Evolutionary conservation across 495 filamentous ascomycete species (phyloP).

Genomic region (Xylaria longipes): DNA sequence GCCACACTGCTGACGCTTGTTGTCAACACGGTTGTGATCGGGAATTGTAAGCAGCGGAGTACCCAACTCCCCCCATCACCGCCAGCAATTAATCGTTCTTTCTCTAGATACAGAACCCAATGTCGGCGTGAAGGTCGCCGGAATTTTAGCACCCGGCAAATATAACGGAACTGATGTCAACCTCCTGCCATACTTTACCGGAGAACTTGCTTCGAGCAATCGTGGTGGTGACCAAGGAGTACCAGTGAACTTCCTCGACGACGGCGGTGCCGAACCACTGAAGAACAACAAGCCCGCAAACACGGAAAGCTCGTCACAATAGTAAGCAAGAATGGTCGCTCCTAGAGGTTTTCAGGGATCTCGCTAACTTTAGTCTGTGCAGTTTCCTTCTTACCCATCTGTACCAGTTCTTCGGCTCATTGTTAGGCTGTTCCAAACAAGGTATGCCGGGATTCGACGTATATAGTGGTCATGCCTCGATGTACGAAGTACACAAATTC

Average conservation of each 20-base stretch:
- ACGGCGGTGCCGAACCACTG: constrained; percentile 57
- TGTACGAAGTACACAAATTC: constrained; percentile 62
- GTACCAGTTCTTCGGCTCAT: constrained; percentile 59
- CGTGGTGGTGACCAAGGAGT: constrained; percentile 40
- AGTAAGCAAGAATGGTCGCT: constrained; percentile 41
- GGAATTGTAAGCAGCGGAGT: constrained; percentile 47
- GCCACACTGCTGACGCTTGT: constrained; percentile 56
- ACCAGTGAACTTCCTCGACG: constrained; percentile 62
- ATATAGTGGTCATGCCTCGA: constrained; percentile 51
- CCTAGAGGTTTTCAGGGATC: not conserved
- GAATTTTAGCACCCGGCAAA: constrained; percentile 54
- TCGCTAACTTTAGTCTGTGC: not conserved
- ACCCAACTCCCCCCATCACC: not conserved
- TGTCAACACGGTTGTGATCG: constrained; percentile 63
- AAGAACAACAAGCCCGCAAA: constrained; percentile 57
- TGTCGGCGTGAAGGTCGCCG: constrained; percentile 52
- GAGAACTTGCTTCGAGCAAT: constrained; percentile 56
- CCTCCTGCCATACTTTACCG: constrained; percentile 60
- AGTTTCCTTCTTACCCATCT: constrained; percentile 62
- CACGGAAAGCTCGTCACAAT: constrained; percentile 54
- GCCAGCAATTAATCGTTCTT: not conserved
- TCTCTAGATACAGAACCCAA: constrained; percentile 53
- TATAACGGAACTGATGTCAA: constrained; percentile 57
- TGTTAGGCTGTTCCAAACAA: constrained; percentile 57
- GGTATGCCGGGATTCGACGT: constrained; percentile 49